Evolutionary conservation across 768 basidiomycete genomes (phyloP).

Genomic region (Tephrocybe rancida): DNA sequence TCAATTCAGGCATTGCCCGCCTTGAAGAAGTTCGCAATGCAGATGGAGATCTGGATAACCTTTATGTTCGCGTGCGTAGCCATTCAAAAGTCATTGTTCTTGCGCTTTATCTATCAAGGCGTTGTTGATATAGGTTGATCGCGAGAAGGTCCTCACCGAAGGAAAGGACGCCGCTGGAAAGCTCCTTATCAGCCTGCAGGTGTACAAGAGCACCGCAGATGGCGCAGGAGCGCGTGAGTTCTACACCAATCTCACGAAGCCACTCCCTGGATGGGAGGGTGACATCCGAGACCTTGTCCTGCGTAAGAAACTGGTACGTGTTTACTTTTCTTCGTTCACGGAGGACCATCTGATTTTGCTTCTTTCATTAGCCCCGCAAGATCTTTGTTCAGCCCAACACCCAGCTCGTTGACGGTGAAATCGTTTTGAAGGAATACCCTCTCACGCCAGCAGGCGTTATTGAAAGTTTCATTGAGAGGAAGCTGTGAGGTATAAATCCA

Average conservation of each 20-base stretch:
- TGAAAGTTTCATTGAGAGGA: constrained; percentile 80
- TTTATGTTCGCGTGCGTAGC: constrained; percentile 63
- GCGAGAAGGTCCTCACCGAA: constrained; percentile 61
- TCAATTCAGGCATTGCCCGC: constrained; percentile 66
- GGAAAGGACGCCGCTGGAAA: constrained; percentile 72
- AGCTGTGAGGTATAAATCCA: constrained; percentile 39
- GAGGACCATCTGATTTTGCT: not conserved
- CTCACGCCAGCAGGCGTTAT: constrained; percentile 74
- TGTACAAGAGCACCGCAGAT: constrained; percentile 85
- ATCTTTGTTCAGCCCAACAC: constrained; percentile 87
- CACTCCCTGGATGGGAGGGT: constrained; percentile 69
- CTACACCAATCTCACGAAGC: constrained; percentile 80
- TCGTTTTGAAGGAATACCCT: constrained; percentile 79
- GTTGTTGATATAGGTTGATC: constrained; percentile 59
- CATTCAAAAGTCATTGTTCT: not conserved
- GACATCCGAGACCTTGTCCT: constrained; percentile 79
- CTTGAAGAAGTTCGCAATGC: constrained; percentile 68
- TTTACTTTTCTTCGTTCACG: not conserved
- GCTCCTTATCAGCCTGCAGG: constrained; percentile 79
- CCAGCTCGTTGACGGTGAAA: constrained; percentile 63
- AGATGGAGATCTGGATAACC: constrained; percentile 62
- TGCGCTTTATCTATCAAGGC: not conserved
- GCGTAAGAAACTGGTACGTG: constrained; percentile 72
- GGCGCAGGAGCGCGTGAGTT: constrained; percentile 77
- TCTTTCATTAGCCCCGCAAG: constrained; percentile 67